Base-by-base conservation (phyloP, 148 eudicot species). In the Linanthus parryae region DNA sequence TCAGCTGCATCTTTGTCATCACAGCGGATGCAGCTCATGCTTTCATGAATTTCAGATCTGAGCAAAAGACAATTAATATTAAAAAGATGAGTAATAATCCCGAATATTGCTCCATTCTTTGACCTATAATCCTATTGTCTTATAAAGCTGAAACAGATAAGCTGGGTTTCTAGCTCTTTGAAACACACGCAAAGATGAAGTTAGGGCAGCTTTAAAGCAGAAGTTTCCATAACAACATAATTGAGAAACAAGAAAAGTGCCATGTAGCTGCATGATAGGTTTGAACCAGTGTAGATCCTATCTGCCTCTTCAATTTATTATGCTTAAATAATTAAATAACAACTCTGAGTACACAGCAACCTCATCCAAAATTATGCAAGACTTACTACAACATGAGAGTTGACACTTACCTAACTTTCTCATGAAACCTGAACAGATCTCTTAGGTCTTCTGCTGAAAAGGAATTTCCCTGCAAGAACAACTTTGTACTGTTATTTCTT, bases 1-100 rank as follows among this genome's bases (percentile, higher is more conserved):
- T 48, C 36, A 54, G 33, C 27, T 59, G 48, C 28, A 29, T 62
- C 76, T 54, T 49, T 26, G 40, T 45, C 63, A 69, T 58, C 59
- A 64, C 99, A 94, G 34, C 96, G 95, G 38, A 36, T 56, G 65
- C 99, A 94, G 47, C 63, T 66, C 99, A 94, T 88, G 61, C 88
- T 94, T 61, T 82, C 96, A 69, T 94, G 99, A 69, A 94, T 84
- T 58, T 84, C 96, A 47, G 99, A 94, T 65, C 99, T 94, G 54
- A 57, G 69, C 12, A 37, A 27, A 46, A 9, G 56, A 27, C 5
- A 48, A 22, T n/a, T n/a, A n/a, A n/a, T n/a, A n/a, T n/a, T n/a
- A n/a, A n/a, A n/a, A n/a, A n/a, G n/a, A 56, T 15, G 44, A 46
- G 38, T 36, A 40, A 13, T n/a, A 28, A 25, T 4, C 29, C 25